A percentile compares a stretch with the other conserved stretches of the same genome.
These are phyloP conservation scores for Edaphochlamys debaryana DNA, from an alignment of 139 green algal species.

Conservation along the genomic window DNA sequence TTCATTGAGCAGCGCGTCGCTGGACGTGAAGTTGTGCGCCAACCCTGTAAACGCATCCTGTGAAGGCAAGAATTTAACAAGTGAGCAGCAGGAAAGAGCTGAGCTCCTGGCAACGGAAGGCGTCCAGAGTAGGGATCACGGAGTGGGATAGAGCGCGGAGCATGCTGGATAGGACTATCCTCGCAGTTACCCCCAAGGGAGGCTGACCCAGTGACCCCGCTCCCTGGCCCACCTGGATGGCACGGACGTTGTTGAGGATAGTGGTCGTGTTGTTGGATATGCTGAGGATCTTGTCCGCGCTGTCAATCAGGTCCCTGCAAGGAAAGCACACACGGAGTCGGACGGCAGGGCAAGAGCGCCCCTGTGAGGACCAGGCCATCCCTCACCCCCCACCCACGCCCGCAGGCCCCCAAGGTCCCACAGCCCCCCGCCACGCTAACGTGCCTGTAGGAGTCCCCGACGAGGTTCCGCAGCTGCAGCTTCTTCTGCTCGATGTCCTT, in stretches of 20 bases:
- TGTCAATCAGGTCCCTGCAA: conserved; percentile 92
- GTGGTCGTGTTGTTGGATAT: conserved; percentile 76
- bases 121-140: too few relatives aligned
- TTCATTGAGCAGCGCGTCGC: conserved; percentile 52
- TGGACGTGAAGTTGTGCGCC: conserved; percentile 57
- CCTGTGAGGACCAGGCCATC: too few relatives aligned
- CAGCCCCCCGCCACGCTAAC: too few relatives aligned
- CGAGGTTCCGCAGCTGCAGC: conserved; percentile 83
- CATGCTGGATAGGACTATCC: too few relatives aligned
- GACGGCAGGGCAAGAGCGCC: too few relatives aligned
- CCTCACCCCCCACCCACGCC: too few relatives aligned
- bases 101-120: not conserved
- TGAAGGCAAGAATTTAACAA: not conserved
- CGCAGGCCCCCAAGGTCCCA: too few relatives aligned
- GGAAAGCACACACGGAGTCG: too few relatives aligned
- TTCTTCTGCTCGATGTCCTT: conserved; percentile 94
- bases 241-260: conserved; percentile 68
- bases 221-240: conserved; percentile 78
- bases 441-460: conserved; percentile 89
- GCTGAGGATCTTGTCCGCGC: conserved; percentile 88
- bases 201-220: too few relatives aligned
- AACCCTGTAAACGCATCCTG: conserved; percentile 58
- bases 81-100: not conserved
- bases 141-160: too few relatives aligned
- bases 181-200: too few relatives aligned